Conservation (phyloP, 495 filamentous ascomycete species). For the Penicillium odoratum region DNA sequence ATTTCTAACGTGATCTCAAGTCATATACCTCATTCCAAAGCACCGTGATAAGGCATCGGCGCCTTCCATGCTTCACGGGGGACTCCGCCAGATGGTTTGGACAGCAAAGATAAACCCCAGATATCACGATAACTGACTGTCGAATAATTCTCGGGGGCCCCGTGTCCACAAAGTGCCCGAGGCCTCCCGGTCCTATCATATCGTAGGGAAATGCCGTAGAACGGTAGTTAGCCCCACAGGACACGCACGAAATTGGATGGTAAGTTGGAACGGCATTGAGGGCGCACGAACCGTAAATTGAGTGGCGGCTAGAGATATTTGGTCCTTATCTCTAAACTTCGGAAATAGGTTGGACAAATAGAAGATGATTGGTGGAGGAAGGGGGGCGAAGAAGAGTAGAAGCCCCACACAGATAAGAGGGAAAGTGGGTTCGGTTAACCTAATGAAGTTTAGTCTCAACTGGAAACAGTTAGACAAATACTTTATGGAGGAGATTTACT, state of each 20-base stretch:
- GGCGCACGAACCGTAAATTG: background rate
- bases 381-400: background rate
- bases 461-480: too few species aligned
- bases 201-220: background rate
- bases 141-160: conserved; percentile 4
- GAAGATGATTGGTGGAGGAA: background rate
- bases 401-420: conserved; percentile 1
- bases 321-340: conserved; percentile 8
- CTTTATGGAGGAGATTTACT: background rate
- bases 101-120: conserved; percentile 17
- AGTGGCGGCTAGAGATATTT: conserved; percentile 5
- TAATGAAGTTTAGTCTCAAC: background rate
- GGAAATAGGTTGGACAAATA: background rate
- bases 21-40: background rate
- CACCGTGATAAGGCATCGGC: conserved; percentile 16
- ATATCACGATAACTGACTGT: conserved; percentile 19
- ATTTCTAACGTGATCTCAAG: background rate
- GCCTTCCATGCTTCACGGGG: conserved; percentile 21
- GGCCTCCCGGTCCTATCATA: background rate
- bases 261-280: background rate
- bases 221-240: background rate
- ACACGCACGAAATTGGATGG: background rate
- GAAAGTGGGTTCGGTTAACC: background rate
- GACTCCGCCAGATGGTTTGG: conserved; percentile 14
- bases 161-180: background rate